phyloP scores from a whole-genome alignment of 768 basidiomycete genomes.

The Lactifluus subvellereus region DNA sequence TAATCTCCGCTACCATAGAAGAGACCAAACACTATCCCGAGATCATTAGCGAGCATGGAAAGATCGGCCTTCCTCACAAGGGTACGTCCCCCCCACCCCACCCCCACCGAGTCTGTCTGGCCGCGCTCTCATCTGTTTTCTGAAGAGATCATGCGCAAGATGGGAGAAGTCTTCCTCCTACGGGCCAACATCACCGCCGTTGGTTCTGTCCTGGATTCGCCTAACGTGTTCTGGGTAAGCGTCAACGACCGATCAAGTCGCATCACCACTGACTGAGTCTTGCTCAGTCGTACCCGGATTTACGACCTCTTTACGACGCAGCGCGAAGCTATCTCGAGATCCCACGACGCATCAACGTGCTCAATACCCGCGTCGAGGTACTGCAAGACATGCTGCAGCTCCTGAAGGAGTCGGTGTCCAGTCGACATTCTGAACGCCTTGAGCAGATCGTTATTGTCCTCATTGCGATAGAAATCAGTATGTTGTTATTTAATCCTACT shows the following conservation, averaged over 20 bases:
- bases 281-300: constrained; percentile 82
- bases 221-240: constrained; percentile 91
- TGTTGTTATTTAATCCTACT: constrained; percentile 23
- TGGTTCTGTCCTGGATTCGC: constrained; percentile 94
- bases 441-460: constrained; percentile 91
- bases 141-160: constrained; percentile 94
- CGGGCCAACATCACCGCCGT: constrained; percentile 94
- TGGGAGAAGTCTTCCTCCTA: constrained; percentile 88
- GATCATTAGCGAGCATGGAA: constrained; percentile 87
- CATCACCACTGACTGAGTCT: background rate
- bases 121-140: background rate
- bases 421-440: constrained; percentile 81
- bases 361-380: constrained; percentile 93
- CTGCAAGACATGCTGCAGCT: constrained; percentile 96
- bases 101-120: background rate
- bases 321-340: constrained; percentile 93
- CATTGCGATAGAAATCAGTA: constrained; percentile 85
- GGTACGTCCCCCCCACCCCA: constrained; percentile 35
- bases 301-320: constrained; percentile 92
- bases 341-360: constrained; percentile 84
- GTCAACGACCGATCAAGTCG: constrained; percentile 20
- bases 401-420: constrained; percentile 90
- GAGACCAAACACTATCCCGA: constrained; percentile 96
- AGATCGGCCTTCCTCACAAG: constrained; percentile 86
- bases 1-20: constrained; percentile 89